phyloP scores from a whole-genome alignment of 495 filamentous ascomycete genomes.

The Hypoxylon lienhwacheense region DNA sequence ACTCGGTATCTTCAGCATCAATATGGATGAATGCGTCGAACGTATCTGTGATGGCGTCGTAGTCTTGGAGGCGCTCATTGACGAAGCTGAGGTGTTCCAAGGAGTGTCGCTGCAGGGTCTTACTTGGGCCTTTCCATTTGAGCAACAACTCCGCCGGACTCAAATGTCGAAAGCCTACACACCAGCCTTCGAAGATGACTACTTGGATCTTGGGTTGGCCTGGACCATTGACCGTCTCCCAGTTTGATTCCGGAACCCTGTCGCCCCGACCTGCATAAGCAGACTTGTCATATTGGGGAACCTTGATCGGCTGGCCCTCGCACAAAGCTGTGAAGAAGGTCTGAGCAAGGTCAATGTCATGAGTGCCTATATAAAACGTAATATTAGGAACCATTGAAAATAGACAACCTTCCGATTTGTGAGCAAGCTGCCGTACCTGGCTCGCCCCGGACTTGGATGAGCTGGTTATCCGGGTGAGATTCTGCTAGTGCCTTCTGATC shows the following conservation, averaged over 20 bases:
- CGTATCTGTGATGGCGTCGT: slow-evolving; percentile 72
- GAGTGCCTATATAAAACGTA: slow-evolving; percentile 61
- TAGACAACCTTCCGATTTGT: not conserved
- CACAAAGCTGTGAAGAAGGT: slow-evolving; percentile 65
- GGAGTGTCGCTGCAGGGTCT: slow-evolving; percentile 57
- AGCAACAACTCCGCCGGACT: slow-evolving; percentile 53
- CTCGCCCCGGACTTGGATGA: slow-evolving; percentile 82
- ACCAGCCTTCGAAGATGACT: slow-evolving; percentile 91
- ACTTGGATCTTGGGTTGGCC: slow-evolving; percentile 57
- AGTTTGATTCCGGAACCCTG: slow-evolving; percentile 61
- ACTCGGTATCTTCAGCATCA: slow-evolving; percentile 74
- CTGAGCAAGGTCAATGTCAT: slow-evolving; percentile 70
- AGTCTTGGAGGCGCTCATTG: slow-evolving; percentile 67
- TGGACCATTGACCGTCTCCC: slow-evolving; percentile 64
- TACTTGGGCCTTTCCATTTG: slow-evolving; percentile 58
- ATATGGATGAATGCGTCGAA: slow-evolving; percentile 87
- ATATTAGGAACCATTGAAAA: slow-evolving; percentile 18
- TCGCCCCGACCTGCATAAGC: slow-evolving; percentile 78
- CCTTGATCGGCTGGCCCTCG: slow-evolving; percentile 53
- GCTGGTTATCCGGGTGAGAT: slow-evolving; percentile 66
- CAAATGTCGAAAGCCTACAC: slow-evolving; percentile 79
- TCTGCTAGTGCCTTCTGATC: slow-evolving; percentile 70
- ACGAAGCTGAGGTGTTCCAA: slow-evolving; percentile 71
- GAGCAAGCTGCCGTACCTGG: slow-evolving; percentile 49
- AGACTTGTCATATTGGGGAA: slow-evolving; percentile 86